Conservation (phyloP, 1,284 basidiomycete genomes). For the Leccinum huronense region DNA sequence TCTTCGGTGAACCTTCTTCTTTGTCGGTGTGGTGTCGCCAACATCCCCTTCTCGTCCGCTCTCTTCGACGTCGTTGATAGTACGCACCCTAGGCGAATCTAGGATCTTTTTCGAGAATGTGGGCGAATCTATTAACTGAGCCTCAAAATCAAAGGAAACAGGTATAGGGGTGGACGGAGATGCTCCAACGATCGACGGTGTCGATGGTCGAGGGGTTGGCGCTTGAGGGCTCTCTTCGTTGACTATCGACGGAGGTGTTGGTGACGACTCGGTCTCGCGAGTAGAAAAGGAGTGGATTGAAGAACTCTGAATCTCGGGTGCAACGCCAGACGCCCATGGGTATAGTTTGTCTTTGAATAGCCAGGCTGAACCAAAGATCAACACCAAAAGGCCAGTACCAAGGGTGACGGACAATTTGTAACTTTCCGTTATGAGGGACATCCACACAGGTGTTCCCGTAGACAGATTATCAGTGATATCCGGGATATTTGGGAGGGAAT, state of each 20-base stretch:
- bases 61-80: slow-evolving; percentile 46
- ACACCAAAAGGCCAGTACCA: slow-evolving; percentile 27
- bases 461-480: slow-evolving; percentile 21
- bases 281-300: slow-evolving; percentile 4
- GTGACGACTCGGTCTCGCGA: background rate
- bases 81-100: slow-evolving; percentile 13
- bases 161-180: slow-evolving; percentile 5
- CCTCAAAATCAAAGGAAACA: slow-evolving; percentile 6
- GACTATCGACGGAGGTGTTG: background rate
- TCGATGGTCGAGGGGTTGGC: background rate
- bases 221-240: slow-evolving; percentile 8
- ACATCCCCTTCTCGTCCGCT: slow-evolving; percentile 57
- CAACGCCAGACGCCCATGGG: slow-evolving; percentile 3
- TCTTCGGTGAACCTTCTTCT: slow-evolving; percentile 39
- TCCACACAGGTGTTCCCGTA: slow-evolving; percentile 21
- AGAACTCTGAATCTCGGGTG: slow-evolving; percentile 4
- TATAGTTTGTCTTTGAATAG: slow-evolving; percentile 28
- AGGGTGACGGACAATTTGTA: slow-evolving; percentile 17
- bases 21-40: slow-evolving; percentile 45
- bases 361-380: slow-evolving; percentile 26
- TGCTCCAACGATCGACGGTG: background rate
- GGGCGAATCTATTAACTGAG: slow-evolving; percentile 11
- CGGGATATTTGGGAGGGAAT: slow-evolving; percentile 18
- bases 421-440: slow-evolving; percentile 16
- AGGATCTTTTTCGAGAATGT: slow-evolving; percentile 4